Evolutionary conservation across 257 asterid species (phyloP).

Genomic region (Salvia rosmarinus): DNA sequence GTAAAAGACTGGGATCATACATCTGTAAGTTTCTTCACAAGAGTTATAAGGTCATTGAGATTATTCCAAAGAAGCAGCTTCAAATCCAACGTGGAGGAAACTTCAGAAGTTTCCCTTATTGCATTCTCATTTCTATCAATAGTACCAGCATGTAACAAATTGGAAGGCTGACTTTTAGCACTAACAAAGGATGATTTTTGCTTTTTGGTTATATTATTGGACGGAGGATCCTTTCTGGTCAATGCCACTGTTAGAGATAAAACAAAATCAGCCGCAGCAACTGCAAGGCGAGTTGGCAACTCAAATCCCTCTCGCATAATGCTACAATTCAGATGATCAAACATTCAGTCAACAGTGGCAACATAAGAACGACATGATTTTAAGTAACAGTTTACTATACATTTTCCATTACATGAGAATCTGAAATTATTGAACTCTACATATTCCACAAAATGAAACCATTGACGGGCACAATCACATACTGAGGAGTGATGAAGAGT

Average conservation of each 20-base stretch:
- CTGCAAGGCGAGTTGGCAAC: conserved; percentile 93
- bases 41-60: conserved; percentile 60
- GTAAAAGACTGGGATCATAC: conserved; percentile 51
- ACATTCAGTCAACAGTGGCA: conserved; percentile 23
- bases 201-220: conserved; percentile 48
- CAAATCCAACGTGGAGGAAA: conserved; percentile 48
- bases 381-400: neutral
- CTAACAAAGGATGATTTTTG: conserved; percentile 44
- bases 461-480: neutral
- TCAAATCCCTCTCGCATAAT: conserved; percentile 75
- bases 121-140: conserved; percentile 42
- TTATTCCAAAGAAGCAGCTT: conserved; percentile 78
- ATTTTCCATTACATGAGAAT: neutral
- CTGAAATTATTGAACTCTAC: neutral
- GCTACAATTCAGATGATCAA: conserved; percentile 56
- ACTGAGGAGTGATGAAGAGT: conserved; percentile 16
- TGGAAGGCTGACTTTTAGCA: conserved; percentile 44
- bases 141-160: conserved; percentile 38
- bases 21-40: conserved; percentile 69
- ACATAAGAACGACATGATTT: no score
- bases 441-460: neutral
- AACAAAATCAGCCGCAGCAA: conserved; percentile 85
- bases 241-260: conserved; percentile 73
- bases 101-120: conserved; percentile 47
- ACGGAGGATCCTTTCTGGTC: conserved; percentile 50